Base-by-base conservation (phyloP, 176 grass and related monocot species). In the Metroxylon sagu region DNA sequence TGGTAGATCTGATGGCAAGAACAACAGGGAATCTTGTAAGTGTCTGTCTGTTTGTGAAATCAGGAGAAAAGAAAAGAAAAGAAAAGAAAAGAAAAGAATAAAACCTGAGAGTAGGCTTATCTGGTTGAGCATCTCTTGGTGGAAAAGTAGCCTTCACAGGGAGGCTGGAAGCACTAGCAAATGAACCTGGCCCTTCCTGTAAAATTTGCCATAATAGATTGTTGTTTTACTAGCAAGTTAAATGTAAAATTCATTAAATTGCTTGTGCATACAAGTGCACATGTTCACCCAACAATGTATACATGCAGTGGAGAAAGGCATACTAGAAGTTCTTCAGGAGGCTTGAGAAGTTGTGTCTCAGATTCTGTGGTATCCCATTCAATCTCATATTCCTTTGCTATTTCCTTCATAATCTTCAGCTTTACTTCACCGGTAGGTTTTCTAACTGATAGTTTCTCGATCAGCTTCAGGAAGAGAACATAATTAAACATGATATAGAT, bases 311-410 rank as follows among this genome's bases (percentile, higher is more conserved):
- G 31, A 35, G 31, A 35, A 7, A 29, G 28, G 10, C 35, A 43
- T 76, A 95, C 89, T 55, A 95, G 71, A 7, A 72, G 60, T 60
- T 85, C 84, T 71, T 92, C 81, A 19, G 84, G 29, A 57, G 81
- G 84, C 80, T 92, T 88, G 25, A 98, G 93, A 85, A 98, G 93
- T 64, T 78, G 81, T 60, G 82, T 81, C 63, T 98, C 93, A 60
- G 79, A 83, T 71, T 98, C 93, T 31, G 73, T 61, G 1, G 43
- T 54, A 57, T 98, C 88, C 93, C 93, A 98, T 65, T 85, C 67
- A 26, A 98, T 73, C 60, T 92, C 81, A 59, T 83, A 83, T 49
- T 98, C 87, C 60, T 98, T 92, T 62, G 88, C 93, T 76, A 92
- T 98, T 68, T 87, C 88, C 70, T 81, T 98, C 39, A 98, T 78